phyloP scores from a whole-genome alignment of 2,329 filamentous ascomycete species.

The Beauveria sp. region DNA sequence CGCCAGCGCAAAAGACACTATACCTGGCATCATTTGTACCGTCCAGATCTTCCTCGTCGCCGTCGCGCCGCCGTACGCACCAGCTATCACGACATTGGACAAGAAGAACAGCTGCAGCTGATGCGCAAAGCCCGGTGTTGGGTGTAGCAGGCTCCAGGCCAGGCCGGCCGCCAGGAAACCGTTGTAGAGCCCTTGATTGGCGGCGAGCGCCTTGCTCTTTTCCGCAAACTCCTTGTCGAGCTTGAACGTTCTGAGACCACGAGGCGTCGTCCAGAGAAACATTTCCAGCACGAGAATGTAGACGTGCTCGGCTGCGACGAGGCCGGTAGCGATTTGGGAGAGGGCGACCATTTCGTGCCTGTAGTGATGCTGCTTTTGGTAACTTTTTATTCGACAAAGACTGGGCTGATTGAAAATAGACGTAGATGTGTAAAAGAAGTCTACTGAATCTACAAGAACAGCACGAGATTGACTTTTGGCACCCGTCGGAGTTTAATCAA shows the following conservation, averaged over 20 bases:
- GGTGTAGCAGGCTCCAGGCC: conserved; percentile 39
- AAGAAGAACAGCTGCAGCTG: conserved; percentile 43
- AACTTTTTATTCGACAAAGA: no score
- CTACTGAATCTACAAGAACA: no score
- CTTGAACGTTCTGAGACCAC: conserved; percentile 36
- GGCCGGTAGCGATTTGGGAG: conserved; percentile 26
- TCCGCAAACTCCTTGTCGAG: conserved; percentile 38
- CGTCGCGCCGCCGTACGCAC: conserved; percentile 36
- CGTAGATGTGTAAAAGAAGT: no score
- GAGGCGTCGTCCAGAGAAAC: conserved; percentile 41
- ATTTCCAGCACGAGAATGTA: conserved; percentile 44
- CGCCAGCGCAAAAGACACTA: conserved; percentile 20
- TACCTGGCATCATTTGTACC: conserved; percentile 34
- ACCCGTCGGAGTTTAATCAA: no score
- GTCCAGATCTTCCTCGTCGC: conserved; percentile 33
- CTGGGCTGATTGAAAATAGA: no score
- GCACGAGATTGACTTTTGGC: no score
- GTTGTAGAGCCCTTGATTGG: conserved; percentile 47
- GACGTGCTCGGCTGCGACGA: conserved; percentile 35
- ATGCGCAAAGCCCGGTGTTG: conserved; percentile 30
- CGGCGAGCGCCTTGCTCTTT: conserved; percentile 36
- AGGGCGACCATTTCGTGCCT: conserved; percentile 25
- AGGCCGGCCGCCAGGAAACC: conserved; percentile 44
- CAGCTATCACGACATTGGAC: conserved; percentile 36
- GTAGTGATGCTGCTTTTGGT: neutral